phyloP scores from a whole-genome alignment of 1,139 yeast species.

The Candida dubliniensis region DNA sequence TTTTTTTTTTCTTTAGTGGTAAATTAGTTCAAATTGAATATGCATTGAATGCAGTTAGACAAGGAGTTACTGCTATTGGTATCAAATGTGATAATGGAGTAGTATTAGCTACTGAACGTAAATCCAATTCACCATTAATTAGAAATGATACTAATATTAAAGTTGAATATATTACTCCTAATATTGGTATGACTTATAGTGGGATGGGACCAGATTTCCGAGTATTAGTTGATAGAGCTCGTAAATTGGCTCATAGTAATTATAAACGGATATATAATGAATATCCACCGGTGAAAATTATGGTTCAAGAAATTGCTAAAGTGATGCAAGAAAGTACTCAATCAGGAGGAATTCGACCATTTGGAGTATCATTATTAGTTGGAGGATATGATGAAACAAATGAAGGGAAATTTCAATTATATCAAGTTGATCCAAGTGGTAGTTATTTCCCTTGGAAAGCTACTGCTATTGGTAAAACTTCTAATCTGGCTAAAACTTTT shows the following conservation, averaged over 20 bases:
- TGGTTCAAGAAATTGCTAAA: slow-evolving; percentile 93
- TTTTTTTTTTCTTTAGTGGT: no score
- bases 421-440: slow-evolving; percentile 98
- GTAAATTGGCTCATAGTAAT: slow-evolving; percentile 89
- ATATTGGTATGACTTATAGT: slow-evolving; percentile 93
- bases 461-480: slow-evolving; percentile 96
- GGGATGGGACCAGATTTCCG: slow-evolving; percentile 99
- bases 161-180: slow-evolving; percentile 85
- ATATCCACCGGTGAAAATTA: slow-evolving; percentile 92
- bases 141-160: slow-evolving; percentile 76
- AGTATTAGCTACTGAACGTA: slow-evolving; percentile 95
- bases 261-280: slow-evolving; percentile 94
- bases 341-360: slow-evolving; percentile 97
- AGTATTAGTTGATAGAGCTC: slow-evolving; percentile 87
- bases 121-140: slow-evolving; percentile 75
- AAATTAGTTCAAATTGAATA: slow-evolving; percentile 97
- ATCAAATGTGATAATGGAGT: slow-evolving; percentile 96
- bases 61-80: slow-evolving; percentile 96
- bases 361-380: slow-evolving; percentile 89
- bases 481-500: slow-evolving; percentile 92
- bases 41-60: slow-evolving; percentile 95
- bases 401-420: slow-evolving; percentile 66
- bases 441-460: slow-evolving; percentile 99
- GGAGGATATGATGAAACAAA: slow-evolving; percentile 91
- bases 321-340: slow-evolving; percentile 99